These are phyloP conservation scores for Pythium brachiatum DNA, from an alignment of 352 stramenopile species.

Conservation along the genomic window DNA sequence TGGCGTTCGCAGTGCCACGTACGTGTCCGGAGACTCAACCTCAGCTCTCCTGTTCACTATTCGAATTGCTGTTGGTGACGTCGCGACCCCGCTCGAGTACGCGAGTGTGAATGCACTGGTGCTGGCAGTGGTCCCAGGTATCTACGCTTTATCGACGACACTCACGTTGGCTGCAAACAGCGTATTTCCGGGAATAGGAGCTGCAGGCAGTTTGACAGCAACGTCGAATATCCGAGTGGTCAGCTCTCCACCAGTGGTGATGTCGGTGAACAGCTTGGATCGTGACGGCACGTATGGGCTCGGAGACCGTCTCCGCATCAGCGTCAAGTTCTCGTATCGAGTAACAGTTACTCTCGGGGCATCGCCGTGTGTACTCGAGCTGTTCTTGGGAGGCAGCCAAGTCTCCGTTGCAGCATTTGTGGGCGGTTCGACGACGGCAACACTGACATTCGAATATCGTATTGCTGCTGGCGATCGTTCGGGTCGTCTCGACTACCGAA, in stretches of 20 bases:
- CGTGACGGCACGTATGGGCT: constrained; percentile 51
- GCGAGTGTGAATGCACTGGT: constrained; percentile 31
- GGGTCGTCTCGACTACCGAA: constrained; percentile 48
- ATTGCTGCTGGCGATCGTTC: constrained; percentile 47
- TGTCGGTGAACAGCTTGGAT: constrained; percentile 26
- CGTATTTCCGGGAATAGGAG: constrained; percentile 32
- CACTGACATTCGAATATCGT: constrained; percentile 57
- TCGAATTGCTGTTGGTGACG: constrained; percentile 36
- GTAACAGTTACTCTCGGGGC: constrained; percentile 29
- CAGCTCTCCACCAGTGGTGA: constrained; percentile 38
- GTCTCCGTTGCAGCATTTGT: constrained; percentile 37
- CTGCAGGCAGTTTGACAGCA: constrained; percentile 36
- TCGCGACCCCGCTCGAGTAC: constrained; percentile 36
- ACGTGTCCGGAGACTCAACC: constrained; percentile 42
- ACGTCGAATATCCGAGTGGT: constrained; percentile 36
- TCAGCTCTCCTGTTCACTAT: constrained; percentile 42
- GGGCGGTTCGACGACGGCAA: constrained; percentile 43
- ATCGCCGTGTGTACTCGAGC: constrained; percentile 36
- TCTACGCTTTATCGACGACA: constrained; percentile 50
- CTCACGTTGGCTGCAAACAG: constrained; percentile 30
- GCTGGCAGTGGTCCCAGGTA: constrained; percentile 12
- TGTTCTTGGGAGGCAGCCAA: constrained; percentile 38
- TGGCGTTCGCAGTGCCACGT: constrained; percentile 28
- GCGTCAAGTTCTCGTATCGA: constrained; percentile 51
- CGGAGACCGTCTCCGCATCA: constrained; percentile 35